phyloP scores from a whole-genome alignment of 148 eudicot species.

The Diospyros lotus region DNA sequence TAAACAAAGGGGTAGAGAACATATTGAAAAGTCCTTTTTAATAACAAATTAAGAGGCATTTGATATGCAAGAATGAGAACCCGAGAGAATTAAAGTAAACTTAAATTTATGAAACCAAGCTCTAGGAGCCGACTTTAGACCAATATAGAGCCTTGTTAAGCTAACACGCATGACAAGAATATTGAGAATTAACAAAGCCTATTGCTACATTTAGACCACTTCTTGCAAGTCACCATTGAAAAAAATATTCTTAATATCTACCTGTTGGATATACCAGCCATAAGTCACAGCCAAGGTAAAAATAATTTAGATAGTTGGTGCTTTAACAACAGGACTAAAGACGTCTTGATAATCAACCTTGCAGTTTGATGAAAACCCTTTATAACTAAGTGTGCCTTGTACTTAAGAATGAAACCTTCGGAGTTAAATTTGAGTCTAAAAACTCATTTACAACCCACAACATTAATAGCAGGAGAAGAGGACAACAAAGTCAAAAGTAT shows the following conservation, averaged over 20 bases:
- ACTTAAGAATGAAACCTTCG: neutral
- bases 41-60: neutral
- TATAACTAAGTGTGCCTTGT: neutral
- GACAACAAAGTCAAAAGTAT: neutral
- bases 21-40: too few species aligned
- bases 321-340: constrained; percentile 2
- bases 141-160: neutral
- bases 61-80: neutral
- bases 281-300: neutral
- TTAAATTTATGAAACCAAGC: neutral
- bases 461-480: neutral
- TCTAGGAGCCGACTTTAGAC: constrained; percentile 1
- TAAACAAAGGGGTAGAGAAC: neutral
- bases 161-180: neutral
- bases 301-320: neutral
- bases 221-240: neutral
- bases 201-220: neutral
- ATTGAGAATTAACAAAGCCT: neutral
- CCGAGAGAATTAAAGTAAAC: neutral
- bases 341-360: neutral
- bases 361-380: neutral
- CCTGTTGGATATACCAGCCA: neutral
- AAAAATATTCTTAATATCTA: constrained; percentile 2
- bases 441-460: neutral
- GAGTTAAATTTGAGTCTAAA: neutral